Conservation (phyloP, 2,329 filamentous ascomycete genomes). For the Xenoacremonium recifei region DNA sequence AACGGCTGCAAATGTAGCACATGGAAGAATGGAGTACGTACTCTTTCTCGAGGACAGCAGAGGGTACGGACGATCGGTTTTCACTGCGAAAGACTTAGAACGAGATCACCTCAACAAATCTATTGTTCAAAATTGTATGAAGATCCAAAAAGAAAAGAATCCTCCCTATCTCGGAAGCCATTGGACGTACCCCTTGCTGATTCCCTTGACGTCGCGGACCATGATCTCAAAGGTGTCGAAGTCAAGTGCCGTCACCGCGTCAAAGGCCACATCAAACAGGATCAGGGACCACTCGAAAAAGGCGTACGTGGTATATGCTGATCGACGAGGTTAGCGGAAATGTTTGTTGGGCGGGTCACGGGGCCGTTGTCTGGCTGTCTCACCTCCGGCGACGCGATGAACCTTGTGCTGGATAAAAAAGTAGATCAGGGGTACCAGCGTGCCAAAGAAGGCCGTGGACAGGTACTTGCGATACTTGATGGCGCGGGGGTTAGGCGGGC, state of each 20-base stretch:
- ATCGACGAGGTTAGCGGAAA: constrained; percentile 13
- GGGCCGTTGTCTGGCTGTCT: constrained; percentile 29
- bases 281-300: constrained; percentile 98
- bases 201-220: constrained; percentile 83
- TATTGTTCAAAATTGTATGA: constrained; percentile 28
- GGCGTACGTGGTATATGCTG: constrained; percentile 95
- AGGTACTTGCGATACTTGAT: constrained; percentile 88
- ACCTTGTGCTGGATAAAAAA: constrained; percentile 99
- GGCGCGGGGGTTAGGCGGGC: constrained; percentile 77
- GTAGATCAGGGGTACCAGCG: constrained; percentile 85
- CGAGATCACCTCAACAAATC: constrained; percentile 23
- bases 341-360: too few relatives aligned
- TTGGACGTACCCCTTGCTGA: constrained; percentile 97
- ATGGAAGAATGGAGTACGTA: constrained; percentile 44
- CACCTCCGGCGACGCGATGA: constrained; percentile 89
- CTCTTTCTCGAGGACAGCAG: constrained; percentile 67
- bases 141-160: constrained; percentile 30
- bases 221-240: constrained; percentile 86
- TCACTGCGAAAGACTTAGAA: constrained; percentile 49
- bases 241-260: constrained; percentile 90
- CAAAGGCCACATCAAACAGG: constrained; percentile 92
- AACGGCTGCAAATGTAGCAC: constrained; percentile 9
- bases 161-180: constrained; percentile 91
- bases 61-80: constrained; percentile 44
- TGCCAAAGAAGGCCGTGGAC: constrained; percentile 82